Base-by-base conservation (phyloP, 441 rosid genomes). In the Croton laevigatus region DNA sequence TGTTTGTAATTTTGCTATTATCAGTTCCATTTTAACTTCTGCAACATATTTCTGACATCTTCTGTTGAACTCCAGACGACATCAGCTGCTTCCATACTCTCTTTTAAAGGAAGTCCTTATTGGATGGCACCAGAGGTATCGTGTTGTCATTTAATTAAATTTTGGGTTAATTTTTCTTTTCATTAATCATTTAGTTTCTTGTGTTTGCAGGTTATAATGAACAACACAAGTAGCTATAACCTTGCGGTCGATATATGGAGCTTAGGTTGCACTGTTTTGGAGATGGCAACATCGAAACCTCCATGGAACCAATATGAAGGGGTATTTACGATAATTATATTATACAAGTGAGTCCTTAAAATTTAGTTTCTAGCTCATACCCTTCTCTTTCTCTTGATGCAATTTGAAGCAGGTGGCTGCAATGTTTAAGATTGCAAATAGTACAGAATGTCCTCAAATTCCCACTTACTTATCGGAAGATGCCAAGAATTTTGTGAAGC, bases 261-360 rank as follows among this genome's bases (percentile, higher is more conserved):
- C 81, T 75, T 87, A 78, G 95, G 97, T 13, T 91, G 97, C 73
- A 88, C 95, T 46, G 75, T 89, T 75, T 84, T 89, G 54, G 91
- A 91, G 83, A 89, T 91, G 93, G 93, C 95, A 65, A 84, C 90
- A n/a, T 84, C 95, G 68, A 91, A 85, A 76, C 97, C 97, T 46
- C 97, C 97, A 9, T 91, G 95, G 97, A 86, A 81, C 71, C 86
- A 83, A 68, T 88, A 76, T 79, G 97, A 89, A 81, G 91, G 91
- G 91, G 93, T 86, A 75, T 61, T 90, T 86, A 71, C 63, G 79
- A 60, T 77, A 62, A 57, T 6, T 19, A 38, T 32, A 58, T 17
- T 48, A 48, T 36, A 6, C 44, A 7, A 4, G 10, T 2, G 10
- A 40, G 23, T 61, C 11, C 10, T 27, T 58, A 53, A 9, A 49